phyloP scores from a whole-genome alignment of 192 early-diverging fungal species.

The Entomortierella chlamydospora region DNA sequence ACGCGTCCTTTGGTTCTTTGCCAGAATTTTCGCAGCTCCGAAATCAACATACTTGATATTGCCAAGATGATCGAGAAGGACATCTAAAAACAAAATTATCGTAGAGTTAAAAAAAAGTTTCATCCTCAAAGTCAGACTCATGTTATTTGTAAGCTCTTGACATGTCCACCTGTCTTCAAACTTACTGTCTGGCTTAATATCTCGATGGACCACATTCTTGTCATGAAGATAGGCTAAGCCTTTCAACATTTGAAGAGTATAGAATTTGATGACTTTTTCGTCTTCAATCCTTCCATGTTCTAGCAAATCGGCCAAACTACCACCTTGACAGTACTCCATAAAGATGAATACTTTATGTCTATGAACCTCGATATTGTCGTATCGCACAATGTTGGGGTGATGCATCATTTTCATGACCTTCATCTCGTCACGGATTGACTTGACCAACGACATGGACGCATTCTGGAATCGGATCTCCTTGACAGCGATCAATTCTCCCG shows the following conservation, averaged over 20 bases:
- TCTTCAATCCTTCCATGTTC: slow-evolving; percentile 85
- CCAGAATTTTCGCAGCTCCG: slow-evolving; percentile 90
- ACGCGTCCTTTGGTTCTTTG: slow-evolving; percentile 76
- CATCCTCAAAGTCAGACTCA: no score
- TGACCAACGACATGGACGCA: slow-evolving; percentile 69
- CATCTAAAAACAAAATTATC: slow-evolving; percentile 60
- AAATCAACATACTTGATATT: slow-evolving; percentile 90
- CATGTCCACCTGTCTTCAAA: no score
- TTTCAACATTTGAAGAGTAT: slow-evolving; percentile 84
- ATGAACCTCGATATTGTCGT: slow-evolving; percentile 93
- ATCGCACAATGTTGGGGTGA: slow-evolving; percentile 91
- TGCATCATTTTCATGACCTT: slow-evolving; percentile 89
- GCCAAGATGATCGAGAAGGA: slow-evolving; percentile 81
- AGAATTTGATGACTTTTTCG: slow-evolving; percentile 76
- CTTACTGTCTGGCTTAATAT: slow-evolving; percentile 87
- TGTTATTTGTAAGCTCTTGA: no score
- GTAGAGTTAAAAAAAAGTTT: no score
- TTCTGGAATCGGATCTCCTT: slow-evolving; percentile 92
- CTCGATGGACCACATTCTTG: slow-evolving; percentile 89
- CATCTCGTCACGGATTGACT: slow-evolving; percentile 91
- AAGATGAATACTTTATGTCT: slow-evolving; percentile 90
- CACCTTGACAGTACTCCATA: slow-evolving; percentile 91
- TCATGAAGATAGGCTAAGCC: slow-evolving; percentile 89
- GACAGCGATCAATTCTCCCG: slow-evolving; percentile 89
- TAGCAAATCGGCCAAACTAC: slow-evolving; percentile 76